Evolutionary conservation across 2,329 filamentous ascomycete genomes (phyloP).

Genomic region (Alternaria sp.): DNA sequence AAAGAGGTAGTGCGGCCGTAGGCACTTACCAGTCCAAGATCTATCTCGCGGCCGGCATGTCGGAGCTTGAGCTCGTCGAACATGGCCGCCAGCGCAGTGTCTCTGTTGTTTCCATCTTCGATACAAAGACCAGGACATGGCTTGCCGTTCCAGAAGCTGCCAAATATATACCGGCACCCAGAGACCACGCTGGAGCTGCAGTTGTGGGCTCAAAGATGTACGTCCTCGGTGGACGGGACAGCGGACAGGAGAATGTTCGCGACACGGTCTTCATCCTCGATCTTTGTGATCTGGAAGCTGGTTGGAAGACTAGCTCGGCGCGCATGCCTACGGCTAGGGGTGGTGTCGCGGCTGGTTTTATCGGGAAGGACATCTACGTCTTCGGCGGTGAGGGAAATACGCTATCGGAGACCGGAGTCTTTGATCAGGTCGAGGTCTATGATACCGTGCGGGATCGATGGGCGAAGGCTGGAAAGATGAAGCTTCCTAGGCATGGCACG

Average conservation of each 20-base stretch:
- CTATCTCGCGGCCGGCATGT: conserved; percentile 31
- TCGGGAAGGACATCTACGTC: conserved; percentile 31
- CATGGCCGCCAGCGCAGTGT: conserved; percentile 13
- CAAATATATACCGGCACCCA: conserved; percentile 21
- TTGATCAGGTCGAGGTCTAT: conserved; percentile 29
- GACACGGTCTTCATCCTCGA: conserved; percentile 34
- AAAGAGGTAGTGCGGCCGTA: conserved; percentile 28
- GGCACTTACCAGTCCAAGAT: conserved; percentile 25
- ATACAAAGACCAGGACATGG: conserved; percentile 20
- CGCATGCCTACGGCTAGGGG: conserved; percentile 35
- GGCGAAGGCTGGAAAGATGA: conserved; percentile 23
- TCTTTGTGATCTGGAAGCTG: conserved; percentile 22
- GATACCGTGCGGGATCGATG: conserved; percentile 27
- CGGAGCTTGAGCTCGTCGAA: conserved; percentile 10
- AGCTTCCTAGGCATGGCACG: conserved; percentile 34
- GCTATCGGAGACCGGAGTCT: conserved; percentile 20
- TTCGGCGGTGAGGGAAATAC: conserved; percentile 38
- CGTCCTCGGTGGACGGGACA: conserved; percentile 31
- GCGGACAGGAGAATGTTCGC: conserved; percentile 19
- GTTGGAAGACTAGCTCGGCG: conserved; percentile 22
- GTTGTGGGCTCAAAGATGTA: conserved; percentile 32
- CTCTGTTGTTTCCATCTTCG: conserved; percentile 24
- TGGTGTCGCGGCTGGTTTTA: conserved; percentile 23
- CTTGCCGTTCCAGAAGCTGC: conserved; percentile 10
- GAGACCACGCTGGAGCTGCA: conserved; percentile 35